Percentiles rank a stretch among this genome's conserved stretches.
These are phyloP conservation scores for Metschnikowia baotianmanensis DNA, from an alignment of 805 yeast genomes.

Conservation along the genomic window DNA sequence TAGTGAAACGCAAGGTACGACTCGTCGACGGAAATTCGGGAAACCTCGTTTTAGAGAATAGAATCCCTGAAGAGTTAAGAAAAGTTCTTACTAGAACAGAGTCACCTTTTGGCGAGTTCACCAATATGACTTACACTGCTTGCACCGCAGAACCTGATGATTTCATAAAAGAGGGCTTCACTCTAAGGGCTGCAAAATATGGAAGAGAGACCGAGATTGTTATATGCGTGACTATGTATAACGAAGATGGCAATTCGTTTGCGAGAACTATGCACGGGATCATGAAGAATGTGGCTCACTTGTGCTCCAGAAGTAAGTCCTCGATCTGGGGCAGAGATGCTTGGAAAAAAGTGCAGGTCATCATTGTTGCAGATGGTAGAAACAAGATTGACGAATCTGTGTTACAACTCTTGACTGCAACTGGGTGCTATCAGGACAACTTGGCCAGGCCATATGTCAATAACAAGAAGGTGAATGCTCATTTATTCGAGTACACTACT, in stretches of 20 bases:
- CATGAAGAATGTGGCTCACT: conserved; percentile 85
- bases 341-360: conserved; percentile 95
- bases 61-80: conserved; percentile 85
- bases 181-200: conserved; percentile 78
- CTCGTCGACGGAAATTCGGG: conserved; percentile 64
- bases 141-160: conserved; percentile 92
- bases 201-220: conserved; percentile 91
- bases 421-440: conserved; percentile 97
- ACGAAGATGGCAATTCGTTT: conserved; percentile 86
- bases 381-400: conserved; percentile 82
- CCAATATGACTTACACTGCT: conserved; percentile 96
- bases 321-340: conserved; percentile 94
- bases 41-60: conserved; percentile 86
- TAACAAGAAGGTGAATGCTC: conserved; percentile 88
- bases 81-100: conserved; percentile 84
- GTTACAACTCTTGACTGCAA: conserved; percentile 82
- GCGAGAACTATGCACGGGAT: conserved; percentile 94
- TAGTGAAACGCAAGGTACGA: conserved; percentile 68
- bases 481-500: conserved; percentile 92
- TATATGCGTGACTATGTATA: conserved; percentile 94
- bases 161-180: conserved; percentile 75
- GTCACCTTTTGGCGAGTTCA: conserved; percentile 77
- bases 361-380: conserved; percentile 93
- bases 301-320: conserved; percentile 77
- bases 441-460: conserved; percentile 94